Evolutionary conservation across 2,329 filamentous ascomycete genomes (phyloP).

Genomic region (Colletotrichum coccodes): DNA sequence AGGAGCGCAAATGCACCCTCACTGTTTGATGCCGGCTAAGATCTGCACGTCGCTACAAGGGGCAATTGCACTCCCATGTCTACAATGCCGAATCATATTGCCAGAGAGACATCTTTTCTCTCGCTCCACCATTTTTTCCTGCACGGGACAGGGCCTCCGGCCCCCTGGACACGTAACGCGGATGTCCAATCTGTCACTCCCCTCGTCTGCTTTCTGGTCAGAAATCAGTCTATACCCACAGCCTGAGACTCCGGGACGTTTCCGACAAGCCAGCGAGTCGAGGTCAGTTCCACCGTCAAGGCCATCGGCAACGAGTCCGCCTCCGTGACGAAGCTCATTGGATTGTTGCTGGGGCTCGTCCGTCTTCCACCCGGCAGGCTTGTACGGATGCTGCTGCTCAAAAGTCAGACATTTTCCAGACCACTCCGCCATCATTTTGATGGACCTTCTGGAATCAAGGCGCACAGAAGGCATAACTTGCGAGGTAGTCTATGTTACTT

Average conservation of each 20-base stretch:
- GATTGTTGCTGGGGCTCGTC: too few relatives aligned
- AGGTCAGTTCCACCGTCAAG: too few relatives aligned
- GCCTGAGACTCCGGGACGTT: too few relatives aligned
- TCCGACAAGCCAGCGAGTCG: too few relatives aligned
- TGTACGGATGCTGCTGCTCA: neutral
- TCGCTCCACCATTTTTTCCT: neutral
- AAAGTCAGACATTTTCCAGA: neutral
- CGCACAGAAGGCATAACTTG: neutral
- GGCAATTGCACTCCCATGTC: neutral
- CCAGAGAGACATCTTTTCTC: conserved; percentile 7
- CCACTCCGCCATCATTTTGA: neutral
- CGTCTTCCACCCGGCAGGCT: too few relatives aligned
- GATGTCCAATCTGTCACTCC: too few relatives aligned
- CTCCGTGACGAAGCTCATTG: too few relatives aligned
- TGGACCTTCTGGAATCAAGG: neutral
- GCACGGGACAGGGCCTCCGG: too few relatives aligned
- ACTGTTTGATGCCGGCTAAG: conserved; percentile 10
- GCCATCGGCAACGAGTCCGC: too few relatives aligned
- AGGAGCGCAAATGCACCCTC: conserved; percentile 6
- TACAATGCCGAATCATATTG: conserved; percentile 8
- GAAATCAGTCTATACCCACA: too few relatives aligned
- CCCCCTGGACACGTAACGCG: too few relatives aligned
- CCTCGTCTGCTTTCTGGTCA: too few relatives aligned
- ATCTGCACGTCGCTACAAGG: conserved; percentile 19
- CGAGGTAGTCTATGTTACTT: neutral